Base-by-base conservation (phyloP, 352 stramenopile genomes). In the Albugo candida region DNA sequence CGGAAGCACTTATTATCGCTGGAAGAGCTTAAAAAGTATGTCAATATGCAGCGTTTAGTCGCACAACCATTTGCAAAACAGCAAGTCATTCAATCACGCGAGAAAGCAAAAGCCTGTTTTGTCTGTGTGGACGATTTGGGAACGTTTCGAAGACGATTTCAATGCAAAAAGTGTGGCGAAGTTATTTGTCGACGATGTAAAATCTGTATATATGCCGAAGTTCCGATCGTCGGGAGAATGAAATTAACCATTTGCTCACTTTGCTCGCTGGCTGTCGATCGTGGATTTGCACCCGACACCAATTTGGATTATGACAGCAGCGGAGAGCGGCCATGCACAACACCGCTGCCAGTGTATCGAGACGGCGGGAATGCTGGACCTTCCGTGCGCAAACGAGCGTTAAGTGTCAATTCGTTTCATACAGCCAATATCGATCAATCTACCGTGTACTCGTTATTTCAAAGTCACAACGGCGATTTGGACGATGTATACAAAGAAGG, bases 161-260 rank as follows among this genome's bases (percentile, higher is more conserved):
- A 83, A 54, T 87, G 74, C 55, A 71, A 87, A 53, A 87, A 87
- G 47, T 87, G 74, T 52, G 74, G 74, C 36, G 74, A 87, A 63
- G 73, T 81, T 51, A 77, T 87, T 47, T 87, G 74, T 45, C 51
- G 67, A 1, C 63, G 65, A 17, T 87, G 74, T 54, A 83, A 84
- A 50, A 47, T 79, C 21, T 76, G 58, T 18, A 81, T 87, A 54
- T 68, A 73, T 47, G 74, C 74, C n/a, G 71, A 87, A 19, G 83
- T 87, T 40, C 71, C 74, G 14, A 72, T 87, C 16, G 74, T 83
- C 14, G 74, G 74, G 44, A 81, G 75, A 57, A 83, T 87, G 74
- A 87, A 87, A 59, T 66, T 87, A 27, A 87, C 74, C 46, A 87
- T 87, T 45, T 87, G 74, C 58, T 82, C 63, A 18, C 36, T 87